Conservation (phyloP, 2,329 filamentous ascomycete genomes). For the Aspergillus hiratsukae region DNA sequence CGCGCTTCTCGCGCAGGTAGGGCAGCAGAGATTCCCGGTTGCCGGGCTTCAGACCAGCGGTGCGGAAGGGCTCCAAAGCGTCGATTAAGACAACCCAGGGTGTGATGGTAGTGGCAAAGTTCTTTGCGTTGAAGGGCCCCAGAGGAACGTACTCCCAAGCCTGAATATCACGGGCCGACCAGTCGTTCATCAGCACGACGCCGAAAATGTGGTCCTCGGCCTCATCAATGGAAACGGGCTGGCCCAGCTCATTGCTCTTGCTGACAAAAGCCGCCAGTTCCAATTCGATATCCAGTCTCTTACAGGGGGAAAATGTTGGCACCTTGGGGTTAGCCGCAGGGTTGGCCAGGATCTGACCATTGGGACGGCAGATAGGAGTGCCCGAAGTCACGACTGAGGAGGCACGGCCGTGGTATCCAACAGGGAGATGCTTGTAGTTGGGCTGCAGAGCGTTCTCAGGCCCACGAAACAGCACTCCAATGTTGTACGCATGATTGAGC, state of each 20-base stretch:
- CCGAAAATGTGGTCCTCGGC: constrained; percentile 73
- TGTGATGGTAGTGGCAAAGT: constrained; percentile 73
- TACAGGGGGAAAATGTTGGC: constrained; percentile 60
- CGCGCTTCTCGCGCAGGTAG: constrained; percentile 60
- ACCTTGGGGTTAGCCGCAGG: constrained; percentile 58
- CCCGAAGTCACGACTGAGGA: constrained; percentile 72
- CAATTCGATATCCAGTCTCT: constrained; percentile 71
- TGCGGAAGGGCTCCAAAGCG: constrained; percentile 65
- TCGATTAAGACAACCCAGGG: constrained; percentile 76
- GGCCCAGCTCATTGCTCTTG: constrained; percentile 60
- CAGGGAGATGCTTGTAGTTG: constrained; percentile 76
- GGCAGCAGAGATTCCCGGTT: constrained; percentile 54
- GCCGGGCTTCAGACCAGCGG: constrained; percentile 47
- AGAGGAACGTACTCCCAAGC: constrained; percentile 79
- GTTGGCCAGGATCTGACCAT: constrained; percentile 68
- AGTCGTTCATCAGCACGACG: constrained; percentile 79
- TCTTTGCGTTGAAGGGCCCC: constrained; percentile 79
- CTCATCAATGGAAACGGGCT: constrained; percentile 57
- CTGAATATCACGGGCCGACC: constrained; percentile 79
- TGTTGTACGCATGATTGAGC: constrained; percentile 70
- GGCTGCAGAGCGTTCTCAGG: constrained; percentile 69
- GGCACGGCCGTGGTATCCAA: constrained; percentile 75
- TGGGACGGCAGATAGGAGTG: constrained; percentile 66
- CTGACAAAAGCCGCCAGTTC: constrained; percentile 74
- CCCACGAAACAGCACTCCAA: constrained; percentile 69